These are phyloP conservation scores for Rhodotorula sp. DNA, from an alignment of 1,284 basidiomycete genomes.

Conservation along the genomic window DNA sequence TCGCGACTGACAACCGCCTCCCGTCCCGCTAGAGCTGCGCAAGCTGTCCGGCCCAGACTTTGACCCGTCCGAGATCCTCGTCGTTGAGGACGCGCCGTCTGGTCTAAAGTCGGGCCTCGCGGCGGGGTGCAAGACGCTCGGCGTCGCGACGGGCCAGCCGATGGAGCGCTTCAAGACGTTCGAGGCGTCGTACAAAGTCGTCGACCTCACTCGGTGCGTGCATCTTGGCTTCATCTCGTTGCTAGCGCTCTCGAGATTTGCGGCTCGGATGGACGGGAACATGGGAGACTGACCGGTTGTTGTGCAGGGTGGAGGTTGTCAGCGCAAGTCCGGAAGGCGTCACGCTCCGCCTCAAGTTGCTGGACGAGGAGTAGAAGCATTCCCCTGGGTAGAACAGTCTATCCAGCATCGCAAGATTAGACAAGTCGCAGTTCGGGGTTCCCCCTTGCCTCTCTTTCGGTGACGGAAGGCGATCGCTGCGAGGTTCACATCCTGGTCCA, in stretches of 20 bases:
- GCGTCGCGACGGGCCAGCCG: conserved; percentile 68
- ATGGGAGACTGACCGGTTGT: background rate
- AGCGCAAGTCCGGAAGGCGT: conserved; percentile 23
- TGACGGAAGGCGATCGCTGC: background rate
- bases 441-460: too few relatives aligned
- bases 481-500: too few relatives aligned
- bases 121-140: conserved; percentile 65
- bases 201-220: conserved; percentile 34
- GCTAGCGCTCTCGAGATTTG: too few relatives aligned
- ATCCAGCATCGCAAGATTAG: background rate
- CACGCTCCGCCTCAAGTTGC: conserved; percentile 29
- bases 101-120: conserved; percentile 71
- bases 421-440: too few relatives aligned
- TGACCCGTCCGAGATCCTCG: conserved; percentile 28
- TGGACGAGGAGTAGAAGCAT: conserved; percentile 38
- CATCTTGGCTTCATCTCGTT: background rate
- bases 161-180: conserved; percentile 34
- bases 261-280: background rate
- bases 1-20: background rate
- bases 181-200: conserved; percentile 29
- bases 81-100: conserved; percentile 76
- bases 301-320: conserved; percentile 33
- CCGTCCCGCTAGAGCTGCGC: conserved; percentile 4
- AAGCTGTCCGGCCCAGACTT: conserved; percentile 23
- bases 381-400: background rate